A percentile compares a stretch with the other conserved stretches of the same genome.
These are phyloP conservation scores for Epichloe gansuensis DNA, from an alignment of 2,329 filamentous ascomycete species.

Conservation along the genomic window DNA sequence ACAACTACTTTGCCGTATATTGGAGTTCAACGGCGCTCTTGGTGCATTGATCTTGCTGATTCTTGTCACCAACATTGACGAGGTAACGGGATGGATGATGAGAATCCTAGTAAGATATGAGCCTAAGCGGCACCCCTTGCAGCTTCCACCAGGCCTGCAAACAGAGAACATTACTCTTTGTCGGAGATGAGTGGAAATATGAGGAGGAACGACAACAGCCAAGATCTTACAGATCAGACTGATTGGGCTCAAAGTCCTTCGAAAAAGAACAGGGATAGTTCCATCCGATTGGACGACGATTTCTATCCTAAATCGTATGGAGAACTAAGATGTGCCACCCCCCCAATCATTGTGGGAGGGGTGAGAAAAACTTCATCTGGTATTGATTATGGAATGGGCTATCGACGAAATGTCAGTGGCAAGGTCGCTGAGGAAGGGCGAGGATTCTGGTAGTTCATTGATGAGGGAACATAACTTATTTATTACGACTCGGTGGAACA, in stretches of 20 bases:
- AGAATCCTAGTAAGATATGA: constrained; percentile 52
- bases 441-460: not conserved
- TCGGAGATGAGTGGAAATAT: constrained; percentile 34
- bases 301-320: constrained; percentile 48
- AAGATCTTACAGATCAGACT: constrained; percentile 23
- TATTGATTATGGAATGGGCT: constrained; percentile 36
- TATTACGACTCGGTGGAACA: not conserved
- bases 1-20: constrained; percentile 55
- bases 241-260: not conserved
- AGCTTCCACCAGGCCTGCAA: not conserved
- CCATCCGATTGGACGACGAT: constrained; percentile 34
- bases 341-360: constrained; percentile 38
- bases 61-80: constrained; percentile 55
- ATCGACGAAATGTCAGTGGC: constrained; percentile 54
- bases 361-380: constrained; percentile 45
- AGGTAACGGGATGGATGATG: constrained; percentile 59
- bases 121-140: not conserved
- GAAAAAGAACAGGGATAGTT: constrained; percentile 24
- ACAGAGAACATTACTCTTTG: constrained; percentile 17
- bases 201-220: constrained; percentile 28
- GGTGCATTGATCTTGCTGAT: constrained; percentile 67
- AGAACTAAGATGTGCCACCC: constrained; percentile 39
- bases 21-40: constrained; percentile 55
- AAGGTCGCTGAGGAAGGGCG: constrained; percentile 60
- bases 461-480: too few relatives aligned